Conservation (phyloP, 176 grass and related monocot genomes). For the Carex littledalei region DNA sequence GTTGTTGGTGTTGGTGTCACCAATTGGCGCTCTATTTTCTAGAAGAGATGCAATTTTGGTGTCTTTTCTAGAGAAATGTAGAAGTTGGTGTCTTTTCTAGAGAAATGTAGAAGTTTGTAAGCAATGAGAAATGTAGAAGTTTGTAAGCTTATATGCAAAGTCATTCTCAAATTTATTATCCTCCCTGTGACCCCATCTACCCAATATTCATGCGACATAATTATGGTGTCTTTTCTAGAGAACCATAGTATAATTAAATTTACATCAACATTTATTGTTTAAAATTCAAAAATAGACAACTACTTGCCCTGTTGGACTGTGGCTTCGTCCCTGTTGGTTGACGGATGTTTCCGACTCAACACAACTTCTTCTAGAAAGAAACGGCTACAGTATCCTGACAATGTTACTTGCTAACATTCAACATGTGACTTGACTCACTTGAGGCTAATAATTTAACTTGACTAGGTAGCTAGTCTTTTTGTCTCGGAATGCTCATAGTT, state of each 20-base stretch:
- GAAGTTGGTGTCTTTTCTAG: too few relatives aligned
- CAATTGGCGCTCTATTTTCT: too few relatives aligned
- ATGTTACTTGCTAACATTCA: neutral
- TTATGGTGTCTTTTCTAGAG: neutral
- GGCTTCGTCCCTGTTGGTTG: too few relatives aligned
- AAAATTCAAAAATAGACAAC: too few relatives aligned
- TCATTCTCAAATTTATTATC: neutral
- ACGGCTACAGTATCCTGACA: neutral
- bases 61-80: too few relatives aligned
- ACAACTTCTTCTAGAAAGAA: neutral
- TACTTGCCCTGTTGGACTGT: too few relatives aligned
- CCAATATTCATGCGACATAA: neutral
- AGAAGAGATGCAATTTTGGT: too few relatives aligned
- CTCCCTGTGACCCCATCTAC: neutral
- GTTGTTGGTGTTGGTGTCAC: too few relatives aligned
- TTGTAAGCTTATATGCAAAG: neutral
- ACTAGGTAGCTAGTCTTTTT: neutral
- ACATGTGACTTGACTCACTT: too few relatives aligned
- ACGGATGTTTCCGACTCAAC: neutral
- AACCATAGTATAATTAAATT: neutral
- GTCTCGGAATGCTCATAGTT: constrained; percentile 17
- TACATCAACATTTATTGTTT: too few relatives aligned
- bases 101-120: too few relatives aligned
- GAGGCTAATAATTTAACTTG: neutral
- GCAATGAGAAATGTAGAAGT: neutral